Base-by-base conservation (phyloP, 345 rosid genomes). In the Aegle marmelos region DNA sequence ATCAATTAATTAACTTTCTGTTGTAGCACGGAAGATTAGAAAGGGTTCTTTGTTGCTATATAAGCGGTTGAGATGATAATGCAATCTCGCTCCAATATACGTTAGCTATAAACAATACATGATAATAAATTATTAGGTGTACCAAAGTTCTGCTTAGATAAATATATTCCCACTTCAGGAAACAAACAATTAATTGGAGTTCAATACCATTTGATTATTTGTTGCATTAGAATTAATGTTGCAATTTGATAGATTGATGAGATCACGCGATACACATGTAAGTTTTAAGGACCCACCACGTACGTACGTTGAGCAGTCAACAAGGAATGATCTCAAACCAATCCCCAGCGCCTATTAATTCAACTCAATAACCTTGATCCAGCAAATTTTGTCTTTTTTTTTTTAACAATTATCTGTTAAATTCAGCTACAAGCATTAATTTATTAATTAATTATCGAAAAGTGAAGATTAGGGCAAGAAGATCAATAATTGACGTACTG, bases 31-130 rank as follows among this genome's bases (percentile, higher is more conserved):
- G 33, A 71, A 72, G 56, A 78, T 71, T 7, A n/a, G 19, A 34
- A 58, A 73, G 65, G 66, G 24, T 59, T 73, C 67, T 39, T 36
- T 59, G 76, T 39, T 73, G 67, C 76, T 73, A 24, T 22, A 58
- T 14, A 74, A 45, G 57, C 33, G 11, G 65, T 56, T 54, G 57
- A 37, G 34, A 76, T 37, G 39, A 68, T 27, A 68, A 76, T 68
- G 30, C 66, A 76, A 58, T 33, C 24, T 57, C 21, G 58, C 17
- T 17, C 58, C 28, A 22, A 39, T 73, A 56, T 56, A 56, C 28
- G 19, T 78, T 34, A 48, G 53, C 8, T 54, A 36, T 72, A 45
- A 19, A 72, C 27, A 54, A 73, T 53, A 9, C 2, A 34, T 70
- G 17, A 27, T 9, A 62, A 17, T 28, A 25, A 9, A 63, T 41